Evolutionary conservation across 192 early-diverging fungal genomes (phyloP), one percentile per base, ranked within the genome.

Genomic region (Chytriomyces sp.): DNA sequence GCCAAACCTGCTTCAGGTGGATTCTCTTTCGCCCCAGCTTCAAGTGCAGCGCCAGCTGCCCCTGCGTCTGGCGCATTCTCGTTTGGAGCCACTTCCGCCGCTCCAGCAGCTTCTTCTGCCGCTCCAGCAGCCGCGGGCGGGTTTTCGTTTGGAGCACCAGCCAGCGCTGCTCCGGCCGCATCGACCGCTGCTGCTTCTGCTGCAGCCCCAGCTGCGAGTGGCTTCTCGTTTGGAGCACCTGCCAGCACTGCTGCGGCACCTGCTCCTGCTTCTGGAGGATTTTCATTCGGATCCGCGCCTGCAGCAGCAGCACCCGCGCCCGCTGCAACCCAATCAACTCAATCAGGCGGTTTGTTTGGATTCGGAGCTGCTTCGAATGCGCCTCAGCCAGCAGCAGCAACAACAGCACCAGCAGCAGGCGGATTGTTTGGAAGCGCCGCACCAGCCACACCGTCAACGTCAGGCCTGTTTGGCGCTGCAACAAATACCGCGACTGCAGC

Each of bases 281-380:
- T 77, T 47, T 43, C 64, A 23, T 76, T 76, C 53, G 75, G 75
- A 24, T 8, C 63, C 45, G 67, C 50, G 23, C n/a, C 61, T 9
- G 45, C 72, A 18, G 44, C 72, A 44, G 72, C 35, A 26, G 57
- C 48, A 46, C 72, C 60, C 16, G 67, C 81, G 8, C 24, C 81
- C 43, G 44, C 78, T n/a, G 28, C 80, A 53, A 43, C 79, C 6
- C 48, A 79, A 18, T 43, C 78, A 20, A 73, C 35, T 35, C 35
- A 35, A 35, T 35, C 75, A n/a, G 59, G 69, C 11, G 65, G 67
- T 50, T 60, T 72, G 10, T 77, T 85, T 57, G 68, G 71, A 23
- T 49, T 64, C 18, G 61, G 72, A 47, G 28, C 81, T 28, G 26
- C 79, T 0, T 65, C 81, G 28, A 57, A 67, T 23, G 45, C 68